These are phyloP conservation scores for Luvunga scandens DNA, from an alignment of 345 rosid species.

Conservation along the genomic window DNA sequence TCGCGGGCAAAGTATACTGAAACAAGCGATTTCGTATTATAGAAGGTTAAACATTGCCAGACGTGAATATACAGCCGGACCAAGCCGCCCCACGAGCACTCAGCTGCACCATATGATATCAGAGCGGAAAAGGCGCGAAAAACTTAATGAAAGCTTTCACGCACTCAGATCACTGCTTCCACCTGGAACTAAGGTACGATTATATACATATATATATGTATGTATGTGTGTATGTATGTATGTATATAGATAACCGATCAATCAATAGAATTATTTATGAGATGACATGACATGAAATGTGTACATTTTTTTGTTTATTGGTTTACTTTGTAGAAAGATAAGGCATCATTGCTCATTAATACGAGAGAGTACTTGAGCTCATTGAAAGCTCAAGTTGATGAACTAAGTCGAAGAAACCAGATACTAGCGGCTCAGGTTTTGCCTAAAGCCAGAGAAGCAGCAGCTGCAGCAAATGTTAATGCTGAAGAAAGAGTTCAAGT, in stretches of 20 bases:
- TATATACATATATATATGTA: too few species aligned
- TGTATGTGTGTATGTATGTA: too few species aligned
- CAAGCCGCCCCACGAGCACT: constrained; percentile 37
- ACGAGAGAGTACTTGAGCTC: constrained; percentile 54
- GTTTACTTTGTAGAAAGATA: constrained; percentile 50
- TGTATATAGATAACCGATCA: too few species aligned
- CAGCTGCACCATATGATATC: constrained; percentile 91
- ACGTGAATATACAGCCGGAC: constrained; percentile 34
- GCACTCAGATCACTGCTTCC: constrained; percentile 78
- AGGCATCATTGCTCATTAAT: constrained; percentile 55
- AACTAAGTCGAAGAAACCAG: constrained; percentile 42
- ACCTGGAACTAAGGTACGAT: constrained; percentile 65
- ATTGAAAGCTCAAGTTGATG: constrained; percentile 51
- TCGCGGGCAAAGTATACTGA: constrained; percentile 43
- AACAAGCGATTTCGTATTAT: constrained; percentile 50
- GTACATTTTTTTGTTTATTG: too few species aligned
- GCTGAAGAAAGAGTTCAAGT: constrained; percentile 35
- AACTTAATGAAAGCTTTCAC: constrained; percentile 76
- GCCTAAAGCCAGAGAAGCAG: constrained; percentile 15
- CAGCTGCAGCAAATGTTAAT: constrained; percentile 17
- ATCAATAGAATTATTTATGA: too few species aligned
- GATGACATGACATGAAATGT: too few species aligned
- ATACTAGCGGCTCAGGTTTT: constrained; percentile 43
- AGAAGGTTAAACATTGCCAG: constrained; percentile 30
- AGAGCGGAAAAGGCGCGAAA: constrained; percentile 85